Evolutionary conservation across 208 protist genomes (phyloP), one percentile per base, ranked within the genome.

Genomic region (Acanthamoeba rhysodes): DNA sequence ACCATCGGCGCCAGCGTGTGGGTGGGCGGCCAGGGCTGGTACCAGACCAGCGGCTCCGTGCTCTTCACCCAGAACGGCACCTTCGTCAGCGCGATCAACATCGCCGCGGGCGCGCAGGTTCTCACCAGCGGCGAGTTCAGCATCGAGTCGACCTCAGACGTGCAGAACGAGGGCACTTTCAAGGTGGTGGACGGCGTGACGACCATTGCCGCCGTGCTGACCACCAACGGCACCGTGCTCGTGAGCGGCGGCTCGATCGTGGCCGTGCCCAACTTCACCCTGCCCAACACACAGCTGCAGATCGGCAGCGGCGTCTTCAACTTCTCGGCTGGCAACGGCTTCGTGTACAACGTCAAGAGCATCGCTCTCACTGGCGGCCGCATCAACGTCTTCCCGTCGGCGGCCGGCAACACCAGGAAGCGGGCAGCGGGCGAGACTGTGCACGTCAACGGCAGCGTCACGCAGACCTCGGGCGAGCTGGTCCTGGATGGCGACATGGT

Each of bases 51-150:
- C 88, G 62, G 70, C n/a, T 80, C 45, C 50, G 45, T 82, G n/a
- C 20, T 32, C 64, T 70, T 94, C 88, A 80, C 24, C 88, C 37
- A 80, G 62, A 94, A 94, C 88, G 88, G 88, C 88, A 94, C 88
- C 27, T 94, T 94, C 70, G 24, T 64, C 48, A 34, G 88, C 88
- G 41, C 88, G n/a, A 20, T 80, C 48, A 50, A 94, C 29, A 94
- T 94, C 53, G 50, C 53, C 9, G 22, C 80, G 5, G 80, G 80
- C 80, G 80, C 80, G 20, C 50, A 88, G 80, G 80, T 57, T 8
- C 24, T 57, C 29, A 18, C 78, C 24, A 78, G 50, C 70, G 88
- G 88, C n/a, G 24, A 24, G 27, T 78, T 82, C 70, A 94, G 64
- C 88, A 20, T 94, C 66, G 37, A 27, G 14, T 74, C 88, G 27